Percentiles rank a stretch among this genome's conserved stretches.
Conservation (phyloP, 1,284 basidiomycete species). For the Ustilago esculenta region DNA sequence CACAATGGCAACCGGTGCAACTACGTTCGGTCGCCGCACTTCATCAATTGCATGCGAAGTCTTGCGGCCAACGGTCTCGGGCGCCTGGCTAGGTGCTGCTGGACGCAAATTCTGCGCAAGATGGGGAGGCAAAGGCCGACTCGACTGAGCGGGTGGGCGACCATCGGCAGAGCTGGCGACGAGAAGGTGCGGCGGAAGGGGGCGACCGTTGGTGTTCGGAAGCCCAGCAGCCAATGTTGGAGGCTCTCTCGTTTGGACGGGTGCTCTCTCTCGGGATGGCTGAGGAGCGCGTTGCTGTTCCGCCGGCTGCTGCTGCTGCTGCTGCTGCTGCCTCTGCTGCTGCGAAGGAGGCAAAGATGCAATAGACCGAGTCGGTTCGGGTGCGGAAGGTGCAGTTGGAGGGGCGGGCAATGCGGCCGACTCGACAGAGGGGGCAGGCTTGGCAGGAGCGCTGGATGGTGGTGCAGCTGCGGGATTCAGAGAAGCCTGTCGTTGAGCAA, state of each 20-base stretch:
- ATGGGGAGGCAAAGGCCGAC: constrained; percentile 48
- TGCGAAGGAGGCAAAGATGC: constrained; percentile 9
- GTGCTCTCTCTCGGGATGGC: neutral
- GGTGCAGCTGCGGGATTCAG: constrained; percentile 42
- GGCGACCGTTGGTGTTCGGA: constrained; percentile 17
- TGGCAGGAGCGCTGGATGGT: constrained; percentile 10
- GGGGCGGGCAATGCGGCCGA: constrained; percentile 12
- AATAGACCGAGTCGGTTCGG: constrained; percentile 11
- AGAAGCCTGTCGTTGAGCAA: constrained; percentile 57
- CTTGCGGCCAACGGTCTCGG: constrained; percentile 20
- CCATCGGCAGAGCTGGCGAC: constrained; percentile 21
- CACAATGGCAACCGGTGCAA: neutral
- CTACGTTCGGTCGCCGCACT: constrained; percentile 6
- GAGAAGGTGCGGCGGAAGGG: constrained; percentile 36
- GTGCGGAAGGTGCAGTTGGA: constrained; percentile 5
- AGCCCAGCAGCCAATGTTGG: neutral
- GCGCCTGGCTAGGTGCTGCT: constrained; percentile 6
- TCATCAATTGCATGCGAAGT: constrained; percentile 32
- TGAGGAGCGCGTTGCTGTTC: constrained; percentile 11
- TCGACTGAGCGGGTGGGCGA: constrained; percentile 12
- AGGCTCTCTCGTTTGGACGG: constrained; percentile 1
- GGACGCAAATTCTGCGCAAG: constrained; percentile 40
- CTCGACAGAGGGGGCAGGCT: constrained; percentile 5
- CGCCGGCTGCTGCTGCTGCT: constrained; percentile 11
- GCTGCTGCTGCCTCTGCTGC: constrained; percentile 15